phyloP scores from a whole-genome alignment of 2,329 filamentous ascomycete species.

The Sporothrix protearum region DNA sequence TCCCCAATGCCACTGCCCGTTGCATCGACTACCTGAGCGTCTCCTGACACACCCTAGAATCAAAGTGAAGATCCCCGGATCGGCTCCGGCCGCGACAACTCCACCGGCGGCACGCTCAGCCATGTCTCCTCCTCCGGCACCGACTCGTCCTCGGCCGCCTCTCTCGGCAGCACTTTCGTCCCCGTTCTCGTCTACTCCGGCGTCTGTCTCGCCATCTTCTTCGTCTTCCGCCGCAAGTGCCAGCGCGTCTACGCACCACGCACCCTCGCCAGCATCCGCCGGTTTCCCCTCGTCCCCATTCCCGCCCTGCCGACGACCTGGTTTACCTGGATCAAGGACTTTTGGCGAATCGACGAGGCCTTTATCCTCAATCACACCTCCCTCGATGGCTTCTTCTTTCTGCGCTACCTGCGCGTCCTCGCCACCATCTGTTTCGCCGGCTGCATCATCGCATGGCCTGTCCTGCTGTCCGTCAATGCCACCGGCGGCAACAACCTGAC shows the following conservation, averaged over 20 bases:
- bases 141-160: slow-evolving; percentile 42
- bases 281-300: slow-evolving; percentile 49
- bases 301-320: slow-evolving; percentile 54
- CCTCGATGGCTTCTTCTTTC: slow-evolving; percentile 82
- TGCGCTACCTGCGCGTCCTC: slow-evolving; percentile 77
- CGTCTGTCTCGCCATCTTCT: slow-evolving; percentile 51
- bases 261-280: slow-evolving; percentile 48
- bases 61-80: slow-evolving; percentile 40
- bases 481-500: slow-evolving; percentile 65
- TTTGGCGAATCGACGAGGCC: slow-evolving; percentile 65
- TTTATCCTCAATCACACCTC: slow-evolving; percentile 83
- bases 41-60: slow-evolving; percentile 30
- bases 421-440: slow-evolving; percentile 78
- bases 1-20: not conserved
- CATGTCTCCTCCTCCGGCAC: slow-evolving; percentile 35
- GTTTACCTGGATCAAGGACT: slow-evolving; percentile 59
- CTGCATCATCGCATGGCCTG: slow-evolving; percentile 76
- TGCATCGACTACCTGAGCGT: not conserved
- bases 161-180: slow-evolving; percentile 50
- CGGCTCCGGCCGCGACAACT: slow-evolving; percentile 44
- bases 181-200: slow-evolving; percentile 49
- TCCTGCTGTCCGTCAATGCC: slow-evolving; percentile 78
- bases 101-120: slow-evolving; percentile 39
- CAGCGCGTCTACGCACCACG: slow-evolving; percentile 56
- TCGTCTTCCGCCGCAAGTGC: slow-evolving; percentile 47